Conservation (phyloP, 73 alveolate genomes). For the Paramecium bursaria region DNA sequence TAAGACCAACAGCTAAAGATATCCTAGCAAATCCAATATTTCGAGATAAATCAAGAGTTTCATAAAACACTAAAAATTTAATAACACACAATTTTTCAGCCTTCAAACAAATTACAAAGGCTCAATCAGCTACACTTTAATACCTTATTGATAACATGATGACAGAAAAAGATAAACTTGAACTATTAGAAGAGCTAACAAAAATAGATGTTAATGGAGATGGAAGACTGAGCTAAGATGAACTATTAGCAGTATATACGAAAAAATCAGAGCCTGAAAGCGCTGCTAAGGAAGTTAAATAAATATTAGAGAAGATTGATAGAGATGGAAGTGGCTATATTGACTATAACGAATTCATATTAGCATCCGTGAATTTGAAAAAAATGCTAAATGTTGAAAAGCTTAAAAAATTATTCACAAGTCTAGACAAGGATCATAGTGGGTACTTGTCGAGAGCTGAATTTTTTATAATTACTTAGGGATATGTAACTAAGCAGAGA, state of each 20-base stretch:
- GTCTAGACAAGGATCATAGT: conserved; percentile 56
- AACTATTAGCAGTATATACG: conserved; percentile 11
- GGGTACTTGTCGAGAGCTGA: conserved; percentile 21
- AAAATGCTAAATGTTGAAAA: conserved; percentile 39
- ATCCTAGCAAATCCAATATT: background rate
- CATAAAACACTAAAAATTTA: conserved; percentile 7
- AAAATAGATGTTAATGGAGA: conserved; percentile 39
- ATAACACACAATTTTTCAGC: conserved; percentile 1
- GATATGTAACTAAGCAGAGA: conserved; percentile 39
- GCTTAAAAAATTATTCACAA: background rate
- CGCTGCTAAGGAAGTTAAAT: conserved; percentile 27
- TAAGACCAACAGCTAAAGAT: conserved; percentile 22
- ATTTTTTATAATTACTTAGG: conserved; percentile 29
- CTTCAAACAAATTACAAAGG: background rate
- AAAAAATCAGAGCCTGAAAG: background rate
- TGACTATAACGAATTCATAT: conserved; percentile 18
- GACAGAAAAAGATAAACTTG: conserved; percentile 24
- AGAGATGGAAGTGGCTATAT: conserved; percentile 39
- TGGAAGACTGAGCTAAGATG: conserved; percentile 29
- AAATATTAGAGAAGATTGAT: conserved; percentile 22
- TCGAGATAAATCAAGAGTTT: background rate
- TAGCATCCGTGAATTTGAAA: conserved; percentile 21
- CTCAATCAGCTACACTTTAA: conserved; percentile 4
- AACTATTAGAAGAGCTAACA: conserved; percentile 33
- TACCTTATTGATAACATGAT: conserved; percentile 34